Evolutionary conservation across 345 rosid genomes (phyloP).

Genomic region (Eucalyptus guilfoylei): DNA sequence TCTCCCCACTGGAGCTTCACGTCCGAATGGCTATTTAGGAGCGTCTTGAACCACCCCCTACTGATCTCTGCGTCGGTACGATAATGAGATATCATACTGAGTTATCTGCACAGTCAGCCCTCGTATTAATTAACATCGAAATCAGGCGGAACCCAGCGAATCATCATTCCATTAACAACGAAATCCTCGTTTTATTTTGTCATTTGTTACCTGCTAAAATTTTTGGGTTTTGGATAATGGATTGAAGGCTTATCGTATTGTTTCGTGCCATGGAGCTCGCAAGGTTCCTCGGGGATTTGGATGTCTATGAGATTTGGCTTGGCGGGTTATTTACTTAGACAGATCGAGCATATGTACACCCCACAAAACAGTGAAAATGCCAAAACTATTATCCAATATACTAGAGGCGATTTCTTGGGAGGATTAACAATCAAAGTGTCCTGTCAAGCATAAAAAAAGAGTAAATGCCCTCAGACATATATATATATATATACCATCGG

Average conservation of each 20-base stretch:
- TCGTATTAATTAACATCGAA: background rate
- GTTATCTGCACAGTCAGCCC: conserved; percentile 68
- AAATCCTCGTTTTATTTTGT: background rate
- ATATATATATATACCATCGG: no score
- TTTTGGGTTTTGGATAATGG: conserved; percentile 74
- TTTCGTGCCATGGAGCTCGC: background rate
- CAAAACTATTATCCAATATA: no score
- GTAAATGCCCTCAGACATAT: no score
- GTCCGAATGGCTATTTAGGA: conserved; percentile 77
- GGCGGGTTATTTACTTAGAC: conserved; percentile 51
- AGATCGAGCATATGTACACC: background rate
- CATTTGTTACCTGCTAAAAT: conserved; percentile 49
- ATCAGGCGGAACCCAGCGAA: background rate
- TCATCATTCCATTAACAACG: background rate
- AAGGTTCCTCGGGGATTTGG: conserved; percentile 23
- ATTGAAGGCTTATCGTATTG: conserved; percentile 14
- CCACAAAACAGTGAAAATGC: no score
- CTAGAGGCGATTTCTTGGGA: no score
- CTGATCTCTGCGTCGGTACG: conserved; percentile 91
- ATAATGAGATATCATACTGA: conserved; percentile 80
- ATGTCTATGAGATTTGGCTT: conserved; percentile 19
- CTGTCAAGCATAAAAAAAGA: no score
- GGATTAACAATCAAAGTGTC: no score
- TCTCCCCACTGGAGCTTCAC: conserved; percentile 92
- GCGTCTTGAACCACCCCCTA: conserved; percentile 98